Percentiles rank a stretch among this genome's conserved stretches.
These are phyloP conservation scores for Asparagopsis taxiformis DNA, from an alignment of 31 red algal species.

Conservation along the genomic window DNA sequence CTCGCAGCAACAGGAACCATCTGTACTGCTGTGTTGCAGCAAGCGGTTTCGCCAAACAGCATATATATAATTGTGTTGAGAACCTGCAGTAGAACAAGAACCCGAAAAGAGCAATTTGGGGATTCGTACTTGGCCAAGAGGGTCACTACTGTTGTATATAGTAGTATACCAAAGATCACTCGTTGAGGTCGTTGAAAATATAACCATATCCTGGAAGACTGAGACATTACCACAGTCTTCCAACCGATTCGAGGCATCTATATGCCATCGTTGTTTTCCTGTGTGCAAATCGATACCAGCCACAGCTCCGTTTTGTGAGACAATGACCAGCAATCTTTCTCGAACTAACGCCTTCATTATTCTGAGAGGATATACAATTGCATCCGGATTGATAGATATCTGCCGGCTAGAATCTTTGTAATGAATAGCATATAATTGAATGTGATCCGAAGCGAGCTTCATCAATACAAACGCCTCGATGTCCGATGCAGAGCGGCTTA, in stretches of 20 bases:
- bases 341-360: not conserved
- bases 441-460: not conserved
- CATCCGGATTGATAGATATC: not conserved
- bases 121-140: not conserved
- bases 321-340: not conserved
- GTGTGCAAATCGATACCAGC: not conserved
- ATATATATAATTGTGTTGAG: constrained; percentile 25
- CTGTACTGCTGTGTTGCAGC: constrained; percentile 5
- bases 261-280: not conserved
- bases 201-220: not conserved
- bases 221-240: not conserved
- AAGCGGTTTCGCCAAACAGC: constrained; percentile 26
- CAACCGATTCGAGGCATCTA: not conserved
- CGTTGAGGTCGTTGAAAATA: constrained; percentile 5
- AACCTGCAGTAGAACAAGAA: constrained; percentile 3
- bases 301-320: not conserved
- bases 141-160: not conserved
- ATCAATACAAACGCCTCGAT: not conserved
- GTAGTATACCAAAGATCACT: not conserved
- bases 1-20: constrained; percentile 37
- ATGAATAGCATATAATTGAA: not conserved
- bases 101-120: constrained; percentile 24
- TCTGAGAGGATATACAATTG: not conserved
- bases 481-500: not conserved
- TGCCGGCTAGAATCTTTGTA: not conserved